phyloP scores from a whole-genome alignment of 495 filamentous ascomycete genomes.

The Cercophora newfieldiana region DNA sequence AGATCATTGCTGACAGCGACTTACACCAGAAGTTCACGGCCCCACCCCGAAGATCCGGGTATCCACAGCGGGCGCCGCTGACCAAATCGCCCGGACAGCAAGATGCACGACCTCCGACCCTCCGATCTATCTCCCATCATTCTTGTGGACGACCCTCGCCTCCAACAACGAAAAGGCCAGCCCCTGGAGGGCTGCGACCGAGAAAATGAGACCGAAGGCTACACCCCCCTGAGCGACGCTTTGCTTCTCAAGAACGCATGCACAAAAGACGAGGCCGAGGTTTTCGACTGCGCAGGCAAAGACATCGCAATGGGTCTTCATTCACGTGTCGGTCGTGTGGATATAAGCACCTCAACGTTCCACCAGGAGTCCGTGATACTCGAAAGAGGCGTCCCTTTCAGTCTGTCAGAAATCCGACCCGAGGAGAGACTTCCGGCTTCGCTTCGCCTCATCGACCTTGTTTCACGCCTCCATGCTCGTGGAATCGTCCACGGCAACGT shows the following conservation, averaged over 20 bases:
- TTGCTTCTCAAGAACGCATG: not conserved
- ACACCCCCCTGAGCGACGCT: not conserved
- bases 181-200: not conserved
- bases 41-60: not conserved
- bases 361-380: slow-evolving; percentile 5
- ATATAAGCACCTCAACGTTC: not conserved
- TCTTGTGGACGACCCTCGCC: slow-evolving; percentile 8
- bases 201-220: not conserved
- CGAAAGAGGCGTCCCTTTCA: not conserved
- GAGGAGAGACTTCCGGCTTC: slow-evolving; percentile 3
- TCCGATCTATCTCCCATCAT: slow-evolving; percentile 5
- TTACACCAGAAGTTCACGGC: no score
- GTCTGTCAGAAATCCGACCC: not conserved
- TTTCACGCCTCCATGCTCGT: slow-evolving; percentile 7
- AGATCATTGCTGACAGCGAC: no score
- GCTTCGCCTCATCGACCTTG: slow-evolving; percentile 8
- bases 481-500: slow-evolving; percentile 14
- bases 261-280: slow-evolving; percentile 8
- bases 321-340: not conserved
- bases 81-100: not conserved
- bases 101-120: not conserved
- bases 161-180: not conserved
- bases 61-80: not conserved
- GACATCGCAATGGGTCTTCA: not conserved
- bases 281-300: slow-evolving; percentile 3